phyloP scores from a whole-genome alignment of 73 alveolate species.

The Tetrahymena thermophila region DNA sequence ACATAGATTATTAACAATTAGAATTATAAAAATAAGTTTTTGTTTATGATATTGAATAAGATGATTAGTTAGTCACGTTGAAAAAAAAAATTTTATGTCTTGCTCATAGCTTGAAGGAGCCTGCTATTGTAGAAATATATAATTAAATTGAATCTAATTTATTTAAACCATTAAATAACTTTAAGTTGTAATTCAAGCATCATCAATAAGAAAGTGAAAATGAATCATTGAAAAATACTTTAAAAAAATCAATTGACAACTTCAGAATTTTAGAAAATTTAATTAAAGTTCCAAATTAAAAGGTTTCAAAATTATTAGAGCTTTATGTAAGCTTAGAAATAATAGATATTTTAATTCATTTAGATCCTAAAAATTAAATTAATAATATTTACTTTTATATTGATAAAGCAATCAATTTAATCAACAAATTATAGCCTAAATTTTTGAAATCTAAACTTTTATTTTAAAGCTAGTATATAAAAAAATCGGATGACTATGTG shows the following conservation, averaged over 20 bases:
- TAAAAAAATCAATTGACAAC: not conserved
- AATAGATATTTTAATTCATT: not conserved
- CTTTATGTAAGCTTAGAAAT: not conserved
- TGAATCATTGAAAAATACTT: no score
- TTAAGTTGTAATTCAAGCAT: no score
- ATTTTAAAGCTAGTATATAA: no score
- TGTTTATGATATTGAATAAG: no score
- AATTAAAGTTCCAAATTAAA: not conserved
- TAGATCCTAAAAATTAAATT: no score
- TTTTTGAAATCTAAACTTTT: no score
- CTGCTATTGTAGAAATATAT: not conserved
- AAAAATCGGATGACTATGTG: not conserved
- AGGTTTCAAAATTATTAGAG: not conserved
- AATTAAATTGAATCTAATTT: no score
- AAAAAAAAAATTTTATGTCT: not conserved
- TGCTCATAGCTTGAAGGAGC: not conserved
- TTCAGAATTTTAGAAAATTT: not conserved
- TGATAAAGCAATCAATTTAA: not conserved
- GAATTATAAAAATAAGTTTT: no score
- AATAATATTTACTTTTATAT: no score
- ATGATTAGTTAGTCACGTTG: not conserved
- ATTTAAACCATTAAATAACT: no score
- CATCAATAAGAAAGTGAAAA: no score
- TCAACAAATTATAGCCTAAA: not conserved
- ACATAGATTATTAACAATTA: not conserved